These are phyloP conservation scores for Solanum paucissectum DNA, from an alignment of 257 asterid genomes.

Conservation along the genomic window DNA sequence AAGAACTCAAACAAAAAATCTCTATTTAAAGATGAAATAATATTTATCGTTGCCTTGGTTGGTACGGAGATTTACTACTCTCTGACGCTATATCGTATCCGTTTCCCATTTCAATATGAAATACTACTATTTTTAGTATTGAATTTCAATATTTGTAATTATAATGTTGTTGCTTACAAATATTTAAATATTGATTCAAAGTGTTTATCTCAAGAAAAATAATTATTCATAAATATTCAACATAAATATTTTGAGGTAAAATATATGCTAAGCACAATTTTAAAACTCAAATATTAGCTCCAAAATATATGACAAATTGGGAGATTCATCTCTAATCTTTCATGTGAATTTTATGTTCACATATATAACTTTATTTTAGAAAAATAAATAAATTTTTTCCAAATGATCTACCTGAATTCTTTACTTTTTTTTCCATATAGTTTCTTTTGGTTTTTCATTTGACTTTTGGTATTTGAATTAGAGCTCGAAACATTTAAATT, in stretches of 20 bases:
- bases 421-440: too few relatives aligned
- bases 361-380: not conserved
- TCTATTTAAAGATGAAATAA: too few relatives aligned
- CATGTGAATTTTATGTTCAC: not conserved
- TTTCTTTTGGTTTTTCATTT: too few relatives aligned
- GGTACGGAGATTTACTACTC: not conserved
- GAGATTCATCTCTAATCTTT: not conserved
- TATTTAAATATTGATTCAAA: not conserved
- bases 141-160: not conserved
- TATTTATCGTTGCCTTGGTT: not conserved
- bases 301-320: not conserved
- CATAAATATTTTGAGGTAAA: not conserved
- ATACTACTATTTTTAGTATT: not conserved
- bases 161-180: not conserved
- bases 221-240: not conserved
- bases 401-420: not conserved
- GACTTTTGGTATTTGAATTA: too few relatives aligned
- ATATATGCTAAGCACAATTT: not conserved
- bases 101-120: not conserved
- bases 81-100: not conserved
- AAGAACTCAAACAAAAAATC: accelerated
- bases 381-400: not conserved
- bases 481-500: not conserved
- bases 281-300: not conserved
- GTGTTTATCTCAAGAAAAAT: not conserved